Percentiles rank a stretch among this genome's conserved stretches.
phyloP scores from a whole-genome alignment of 2,329 filamentous ascomycete species.

The Colletotrichum godetiae region DNA sequence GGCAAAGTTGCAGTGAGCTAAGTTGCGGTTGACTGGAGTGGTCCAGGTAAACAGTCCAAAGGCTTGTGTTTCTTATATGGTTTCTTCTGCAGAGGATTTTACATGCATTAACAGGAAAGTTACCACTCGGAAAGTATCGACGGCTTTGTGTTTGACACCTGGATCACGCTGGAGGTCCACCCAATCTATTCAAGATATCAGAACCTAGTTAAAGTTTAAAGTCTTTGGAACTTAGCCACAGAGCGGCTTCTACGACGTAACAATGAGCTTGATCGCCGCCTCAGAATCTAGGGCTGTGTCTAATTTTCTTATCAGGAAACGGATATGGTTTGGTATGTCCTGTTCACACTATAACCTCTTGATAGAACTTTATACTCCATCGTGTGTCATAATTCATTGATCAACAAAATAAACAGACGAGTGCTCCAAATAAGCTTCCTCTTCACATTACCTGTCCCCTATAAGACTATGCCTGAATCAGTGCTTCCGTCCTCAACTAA shows the following conservation, averaged over 20 bases:
- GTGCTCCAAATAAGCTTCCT: neutral
- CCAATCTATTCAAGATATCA: neutral
- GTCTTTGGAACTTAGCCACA: neutral
- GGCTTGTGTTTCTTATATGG: too few species aligned
- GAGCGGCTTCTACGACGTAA: too few species aligned
- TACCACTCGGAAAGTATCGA: neutral
- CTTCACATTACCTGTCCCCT: neutral
- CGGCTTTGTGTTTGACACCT: neutral
- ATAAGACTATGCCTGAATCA: neutral
- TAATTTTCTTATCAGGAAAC: too few species aligned
- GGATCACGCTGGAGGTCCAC: neutral
- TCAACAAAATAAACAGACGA: too few species aligned
- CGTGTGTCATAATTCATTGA: too few species aligned
- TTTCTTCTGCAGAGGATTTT: too few species aligned
- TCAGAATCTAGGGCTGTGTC: too few species aligned
- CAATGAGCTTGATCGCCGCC: too few species aligned
- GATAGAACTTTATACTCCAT: too few species aligned
- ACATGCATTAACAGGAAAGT: neutral
- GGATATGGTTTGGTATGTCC: too few species aligned
- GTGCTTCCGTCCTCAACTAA: neutral
- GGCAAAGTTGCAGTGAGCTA: neutral
- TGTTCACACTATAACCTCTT: too few species aligned
- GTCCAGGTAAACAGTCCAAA: too few species aligned
- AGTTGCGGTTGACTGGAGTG: neutral
- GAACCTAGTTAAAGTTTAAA: neutral